Conservation (phyloP, 2,329 filamentous ascomycete genomes). For the Aspergillus sojae region DNA sequence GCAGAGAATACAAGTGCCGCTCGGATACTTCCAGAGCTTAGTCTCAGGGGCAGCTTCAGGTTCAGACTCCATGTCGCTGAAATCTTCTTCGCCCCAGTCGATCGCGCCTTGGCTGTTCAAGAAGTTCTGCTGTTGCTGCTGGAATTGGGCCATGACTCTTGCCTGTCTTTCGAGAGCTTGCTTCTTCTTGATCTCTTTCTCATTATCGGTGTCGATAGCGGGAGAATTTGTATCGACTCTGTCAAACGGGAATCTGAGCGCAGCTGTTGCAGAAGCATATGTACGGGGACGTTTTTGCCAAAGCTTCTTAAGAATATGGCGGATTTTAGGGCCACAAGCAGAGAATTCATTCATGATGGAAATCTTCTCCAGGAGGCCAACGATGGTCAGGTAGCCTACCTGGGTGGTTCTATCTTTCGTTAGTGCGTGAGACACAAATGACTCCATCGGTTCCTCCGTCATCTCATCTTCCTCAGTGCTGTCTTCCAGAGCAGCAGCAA, state of each 20-base stretch:
- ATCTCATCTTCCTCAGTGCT: constrained; percentile 59
- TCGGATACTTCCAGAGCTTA: constrained; percentile 86
- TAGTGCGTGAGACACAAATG: constrained; percentile 74
- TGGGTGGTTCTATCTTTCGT: constrained; percentile 58
- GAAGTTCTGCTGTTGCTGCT: constrained; percentile 95
- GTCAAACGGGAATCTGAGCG: constrained; percentile 67
- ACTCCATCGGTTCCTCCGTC: constrained; percentile 54
- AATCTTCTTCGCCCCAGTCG: constrained; percentile 84
- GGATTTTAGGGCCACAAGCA: constrained; percentile 80
- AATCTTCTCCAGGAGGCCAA: constrained; percentile 56
- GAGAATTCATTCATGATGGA: constrained; percentile 73
- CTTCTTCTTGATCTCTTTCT: constrained; percentile 81
- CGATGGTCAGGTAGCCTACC: constrained; percentile 49
- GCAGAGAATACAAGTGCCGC: constrained; percentile 91
- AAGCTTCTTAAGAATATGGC: constrained; percentile 79
- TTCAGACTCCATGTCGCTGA: constrained; percentile 63
- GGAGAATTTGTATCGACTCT: constrained; percentile 81
- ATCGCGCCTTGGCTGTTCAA: constrained; percentile 83
- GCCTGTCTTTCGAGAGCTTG: constrained; percentile 88
- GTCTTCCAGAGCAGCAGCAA: constrained; percentile 87
- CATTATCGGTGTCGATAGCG: constrained; percentile 62
- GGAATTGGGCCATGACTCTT: constrained; percentile 95
- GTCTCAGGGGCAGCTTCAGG: constrained; percentile 60
- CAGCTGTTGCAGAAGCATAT: constrained; percentile 69
- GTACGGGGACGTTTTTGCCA: constrained; percentile 76